Evolutionary conservation across 352 stramenopile species (phyloP), one percentile per base, ranked within the genome.

Genomic region (Globisporangium recalcitrans): DNA sequence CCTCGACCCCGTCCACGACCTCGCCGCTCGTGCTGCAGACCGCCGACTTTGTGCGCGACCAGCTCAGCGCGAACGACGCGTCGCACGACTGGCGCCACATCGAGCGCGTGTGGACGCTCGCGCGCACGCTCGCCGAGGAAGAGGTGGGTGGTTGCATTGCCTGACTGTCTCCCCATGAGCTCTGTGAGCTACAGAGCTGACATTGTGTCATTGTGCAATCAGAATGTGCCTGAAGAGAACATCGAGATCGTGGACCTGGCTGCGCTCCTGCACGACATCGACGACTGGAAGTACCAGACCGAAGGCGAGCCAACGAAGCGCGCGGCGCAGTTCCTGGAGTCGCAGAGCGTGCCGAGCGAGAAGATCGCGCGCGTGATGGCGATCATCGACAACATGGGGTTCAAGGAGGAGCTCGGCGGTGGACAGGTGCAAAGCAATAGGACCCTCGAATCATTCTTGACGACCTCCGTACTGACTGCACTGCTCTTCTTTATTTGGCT

Each of bases 41-140:
- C 6, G 83, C 77, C 3, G 77, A 73, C 32, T 95, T 92, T 59
- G 85, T 94, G 38, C 72, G 85, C 64, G 64, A 77, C n/a, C 72
- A 88, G 60, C 76, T 94, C 29, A 70, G 82, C 60, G 71, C 63
- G 32, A 91, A 91, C 68, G 86, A 95, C 54, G 86, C 86, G 26
- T 95, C 85, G 22, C 83, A 91, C 65, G 89, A 96, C 60, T 96
- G 84, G 76, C 73, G 78, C 46, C 89, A 97, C 70, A 95, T 97
- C 42, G 85, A 95, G 59, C 83, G 89, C 46, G 89, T 97, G 22
- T 93, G 87, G 76, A 90, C 73, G 16, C 60, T 93, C 19, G 85
- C 87, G 7, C 73, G 80, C 22, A 69, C 66, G 44, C 67, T 97
- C 27, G 88, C 87, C 0, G 78, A 77, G 32, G 80, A 94, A 68